Base-by-base conservation (phyloP, 768 basidiomycete genomes). In the Boletellus sp. region DNA sequence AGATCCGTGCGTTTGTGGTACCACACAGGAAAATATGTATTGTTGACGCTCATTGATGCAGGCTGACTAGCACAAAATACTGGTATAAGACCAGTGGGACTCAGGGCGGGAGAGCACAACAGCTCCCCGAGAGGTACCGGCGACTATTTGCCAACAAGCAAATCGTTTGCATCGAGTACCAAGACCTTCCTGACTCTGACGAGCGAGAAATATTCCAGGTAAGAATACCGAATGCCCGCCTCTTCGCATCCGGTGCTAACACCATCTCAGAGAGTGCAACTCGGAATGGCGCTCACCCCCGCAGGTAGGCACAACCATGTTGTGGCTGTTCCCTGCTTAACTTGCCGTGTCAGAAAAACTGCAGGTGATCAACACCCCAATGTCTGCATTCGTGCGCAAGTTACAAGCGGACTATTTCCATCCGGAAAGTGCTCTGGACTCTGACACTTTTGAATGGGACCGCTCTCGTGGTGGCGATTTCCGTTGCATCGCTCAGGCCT, bases 201-300 rank as follows among this genome's bases (percentile, higher is more conserved):
- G 84, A 87, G 56, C 73, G 85, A 19, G 84, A 86, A 54, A 80
- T 87, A 16, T 87, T 87, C 69, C 84, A 87, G 73, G 88, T 84
- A 36, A 36, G 75, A 45, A n/a, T 28, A 15, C 23, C 13, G 9
- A 1, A 11, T 3, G 11, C 13, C 13, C 38, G 8, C 12, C 4
- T 3, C 12, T 13, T 12, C 15, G n/a, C n/a, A 24, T 26, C 5
- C 22, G 2, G 36, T 46, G 15, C 41, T 4, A n/a, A 58, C 38
- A 19, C 24, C 31, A 55, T 17, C 11, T 3, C 42, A 90, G 84
- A 76, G 87, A 42, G 87, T 90, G 7, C 87, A 89, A 66, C 73
- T 87, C 3, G 87, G 87, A 7, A 83, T 90, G 75, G 85, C 87
- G 0, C 71, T 88, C 26, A 88, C 85, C 0, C 83, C 83, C 4